These are phyloP conservation scores for Sporisorium reilianum DNA, from an alignment of 1,284 basidiomycete genomes.

Conservation along the genomic window DNA sequence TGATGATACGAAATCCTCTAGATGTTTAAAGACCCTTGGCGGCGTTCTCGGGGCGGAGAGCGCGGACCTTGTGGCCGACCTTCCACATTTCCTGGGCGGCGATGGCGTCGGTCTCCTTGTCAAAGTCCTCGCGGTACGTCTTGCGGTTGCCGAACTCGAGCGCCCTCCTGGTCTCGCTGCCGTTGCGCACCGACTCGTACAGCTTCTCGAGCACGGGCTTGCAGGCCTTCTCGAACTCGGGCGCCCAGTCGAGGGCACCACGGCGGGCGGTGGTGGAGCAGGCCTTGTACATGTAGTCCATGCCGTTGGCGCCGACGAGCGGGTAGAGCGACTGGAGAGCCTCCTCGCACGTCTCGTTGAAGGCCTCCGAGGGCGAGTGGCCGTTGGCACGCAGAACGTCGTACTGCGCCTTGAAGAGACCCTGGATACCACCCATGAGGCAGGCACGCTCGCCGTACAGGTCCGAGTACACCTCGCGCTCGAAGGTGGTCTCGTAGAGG, in stretches of 20 bases:
- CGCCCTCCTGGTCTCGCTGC: conserved; percentile 95
- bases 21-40: conserved; percentile 53
- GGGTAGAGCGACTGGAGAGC: conserved; percentile 98
- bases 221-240: conserved; percentile 93
- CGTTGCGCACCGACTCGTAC: conserved; percentile 93
- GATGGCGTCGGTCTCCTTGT: conserved; percentile 93
- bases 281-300: conserved; percentile 97
- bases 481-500: conserved; percentile 97
- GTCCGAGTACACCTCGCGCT: conserved; percentile 99
- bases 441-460: conserved; percentile 99
- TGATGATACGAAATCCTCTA: too few species aligned
- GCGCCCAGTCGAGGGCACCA: conserved; percentile 99
- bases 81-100: conserved; percentile 95
- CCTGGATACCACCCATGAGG: conserved; percentile 99
- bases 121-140: conserved; percentile 94
- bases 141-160: conserved; percentile 93
- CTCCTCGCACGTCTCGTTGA: conserved; percentile 98
- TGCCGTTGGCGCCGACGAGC: conserved; percentile 92
- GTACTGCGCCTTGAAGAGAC: conserved; percentile 99
- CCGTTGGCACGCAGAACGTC: conserved; percentile 98
- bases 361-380: conserved; percentile 96
- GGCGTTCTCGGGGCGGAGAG: conserved; percentile 63
- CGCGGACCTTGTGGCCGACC: conserved; percentile 66
- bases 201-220: conserved; percentile 92
- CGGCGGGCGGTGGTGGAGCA: conserved; percentile 99